Percentiles rank a stretch among this genome's conserved stretches.
Evolutionary conservation across 352 stramenopile species (phyloP).

Genomic region (Pythium phragmiticola): DNA sequence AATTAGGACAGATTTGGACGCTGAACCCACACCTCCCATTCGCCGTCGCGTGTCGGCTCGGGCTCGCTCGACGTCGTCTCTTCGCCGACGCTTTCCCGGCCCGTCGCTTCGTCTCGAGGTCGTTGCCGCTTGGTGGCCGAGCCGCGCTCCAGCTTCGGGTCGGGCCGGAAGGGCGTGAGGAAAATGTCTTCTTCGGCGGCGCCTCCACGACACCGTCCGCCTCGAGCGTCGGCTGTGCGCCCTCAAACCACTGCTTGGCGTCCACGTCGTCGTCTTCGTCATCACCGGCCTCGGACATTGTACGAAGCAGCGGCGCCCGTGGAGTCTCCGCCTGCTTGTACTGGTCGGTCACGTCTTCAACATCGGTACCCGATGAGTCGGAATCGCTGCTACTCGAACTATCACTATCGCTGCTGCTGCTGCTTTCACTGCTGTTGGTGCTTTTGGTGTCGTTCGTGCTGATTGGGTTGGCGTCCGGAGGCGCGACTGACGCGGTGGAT

Average conservation of each 20-base stretch:
- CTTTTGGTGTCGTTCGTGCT: slow-evolving; percentile 26
- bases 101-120: slow-evolving; percentile 1
- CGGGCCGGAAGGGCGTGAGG: slow-evolving; percentile 11
- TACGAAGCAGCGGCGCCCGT: not conserved
- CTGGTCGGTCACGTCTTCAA: slow-evolving; percentile 24
- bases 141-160: slow-evolving; percentile 15
- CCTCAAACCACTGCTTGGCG: slow-evolving; percentile 28
- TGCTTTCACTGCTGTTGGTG: slow-evolving; percentile 15
- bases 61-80: slow-evolving; percentile 23
- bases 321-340: slow-evolving; percentile 7
- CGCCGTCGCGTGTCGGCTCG: slow-evolving; percentile 16
- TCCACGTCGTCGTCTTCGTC: not conserved
- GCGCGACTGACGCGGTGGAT: not conserved
- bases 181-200: slow-evolving; percentile 23
- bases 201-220: slow-evolving; percentile 12
- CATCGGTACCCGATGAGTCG: slow-evolving; percentile 25
- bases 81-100: slow-evolving; percentile 3
- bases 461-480: slow-evolving; percentile 24
- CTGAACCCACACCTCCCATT: not conserved
- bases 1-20: too few relatives aligned
- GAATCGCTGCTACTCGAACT: slow-evolving; percentile 25
- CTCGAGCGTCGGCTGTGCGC: slow-evolving; percentile 9
- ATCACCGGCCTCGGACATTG: slow-evolving; percentile 14
- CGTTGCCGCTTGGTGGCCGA: slow-evolving; percentile 29
- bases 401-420: slow-evolving; percentile 24